phyloP scores from a whole-genome alignment of 495 filamentous ascomycete genomes.

The Xylaria intraflava region DNA sequence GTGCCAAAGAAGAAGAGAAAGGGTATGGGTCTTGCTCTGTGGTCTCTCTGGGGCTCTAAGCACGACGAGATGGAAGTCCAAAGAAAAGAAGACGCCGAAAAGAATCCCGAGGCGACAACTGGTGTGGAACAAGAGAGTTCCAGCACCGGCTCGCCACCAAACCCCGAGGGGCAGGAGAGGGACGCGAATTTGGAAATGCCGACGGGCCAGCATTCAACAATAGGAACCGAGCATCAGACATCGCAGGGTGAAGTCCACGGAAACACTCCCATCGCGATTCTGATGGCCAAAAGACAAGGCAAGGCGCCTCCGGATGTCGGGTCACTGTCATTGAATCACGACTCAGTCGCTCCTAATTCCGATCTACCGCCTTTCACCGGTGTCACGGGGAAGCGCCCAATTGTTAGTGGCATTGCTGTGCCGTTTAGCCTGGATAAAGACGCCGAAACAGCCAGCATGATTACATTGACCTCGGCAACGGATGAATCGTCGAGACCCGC shows the following conservation, averaged over 20 bases:
- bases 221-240: conserved; percentile 32
- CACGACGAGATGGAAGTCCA: conserved; percentile 71
- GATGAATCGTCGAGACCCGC: conserved; percentile 20
- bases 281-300: conserved; percentile 23
- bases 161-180: conserved; percentile 28
- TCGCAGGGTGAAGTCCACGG: conserved; percentile 20
- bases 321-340: conserved; percentile 5
- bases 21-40: conserved; percentile 72
- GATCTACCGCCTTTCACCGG: conserved; percentile 28
- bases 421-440: conserved; percentile 47
- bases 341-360: conserved; percentile 18
- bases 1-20: conserved; percentile 43
- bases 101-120: conserved; percentile 16
- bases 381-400: conserved; percentile 40
- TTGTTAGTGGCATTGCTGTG: conserved; percentile 43
- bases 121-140: conserved; percentile 28
- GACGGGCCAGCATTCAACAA: conserved; percentile 28
- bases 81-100: conserved; percentile 39
- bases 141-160: conserved; percentile 32
- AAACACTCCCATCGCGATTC: conserved; percentile 27
- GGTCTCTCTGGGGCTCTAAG: conserved; percentile 79
- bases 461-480: conserved; percentile 37
- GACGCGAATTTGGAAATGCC: conserved; percentile 5
- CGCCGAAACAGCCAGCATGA: conserved; percentile 48
- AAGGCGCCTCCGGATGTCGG: conserved; percentile 6